Base-by-base conservation (phyloP, 441 rosid genomes). In the Jatropha podagrica region DNA sequence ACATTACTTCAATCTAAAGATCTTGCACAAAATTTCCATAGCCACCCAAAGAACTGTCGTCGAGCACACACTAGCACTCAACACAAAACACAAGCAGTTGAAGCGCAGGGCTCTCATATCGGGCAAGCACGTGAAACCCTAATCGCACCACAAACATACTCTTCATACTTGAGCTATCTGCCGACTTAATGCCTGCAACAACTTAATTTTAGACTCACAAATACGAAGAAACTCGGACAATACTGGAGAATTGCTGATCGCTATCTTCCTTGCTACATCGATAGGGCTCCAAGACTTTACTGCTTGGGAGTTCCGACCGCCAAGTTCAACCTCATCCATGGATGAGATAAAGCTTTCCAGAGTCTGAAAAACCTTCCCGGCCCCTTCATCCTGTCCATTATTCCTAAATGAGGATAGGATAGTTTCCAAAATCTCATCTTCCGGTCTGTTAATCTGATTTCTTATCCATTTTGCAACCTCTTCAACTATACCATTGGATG, bases 151-250 rank as follows among this genome's bases (percentile, higher is more conserved):
- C 65, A 55, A 71, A 18, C 2, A 26, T 12, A 14, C 26, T 59
- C 41, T 73, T 89, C 87, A 89, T 65, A 84, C 78, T 59, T 84
- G 94, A 68, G 90, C 82, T 37, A 88, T 76, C 77, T 88, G 93
- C 79, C 85, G 92, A 77, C 85, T 89, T 79, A 91, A 77, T n/a
- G 81, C 80, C 67, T 81, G 80, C 72, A 92, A 78, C 14, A 81
- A 81, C 83, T 90, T 90, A 11, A 79, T 72, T 83, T 89, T 96
- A 65, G 92, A 82, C 75, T 87, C 92, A 65, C 97, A 96, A 64
- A 88, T 90, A 20, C 70, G 79, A 64, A 78, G 89, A 81, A 91
- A 87, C 81, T 87, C 87, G 0, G 78, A 72, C 52, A 92, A 76
- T 42, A 84, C 85, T 8, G 52, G 73, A 48, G 77, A 76, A 77